A percentile compares a stretch with the other conserved stretches of the same genome.
These are phyloP conservation scores for Candida tibetensis DNA, from an alignment of 805 yeast species.

Conservation along the genomic window DNA sequence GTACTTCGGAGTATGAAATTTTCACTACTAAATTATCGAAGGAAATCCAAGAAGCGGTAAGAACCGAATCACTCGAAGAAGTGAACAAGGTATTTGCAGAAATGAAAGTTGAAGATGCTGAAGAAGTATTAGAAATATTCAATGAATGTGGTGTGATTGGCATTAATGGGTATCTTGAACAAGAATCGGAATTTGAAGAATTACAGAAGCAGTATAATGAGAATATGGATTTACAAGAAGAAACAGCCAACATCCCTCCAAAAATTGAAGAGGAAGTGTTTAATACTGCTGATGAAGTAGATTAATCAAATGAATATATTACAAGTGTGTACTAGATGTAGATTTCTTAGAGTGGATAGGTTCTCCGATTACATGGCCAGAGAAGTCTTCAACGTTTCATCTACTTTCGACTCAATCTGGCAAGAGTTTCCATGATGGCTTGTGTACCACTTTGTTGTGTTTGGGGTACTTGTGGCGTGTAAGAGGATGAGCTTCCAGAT, in stretches of 20 bases:
- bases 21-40: slow-evolving; percentile 55
- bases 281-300: slow-evolving; percentile 14
- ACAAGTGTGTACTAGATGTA: slow-evolving; percentile 1
- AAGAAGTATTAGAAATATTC: slow-evolving; percentile 65
- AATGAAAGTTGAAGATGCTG: slow-evolving; percentile 77
- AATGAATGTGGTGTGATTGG: slow-evolving; percentile 83
- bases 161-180: slow-evolving; percentile 70
- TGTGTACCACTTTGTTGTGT: slow-evolving; percentile 18
- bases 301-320: slow-evolving; percentile 7
- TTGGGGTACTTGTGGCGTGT: slow-evolving; percentile 11
- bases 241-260: slow-evolving; percentile 7
- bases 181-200: slow-evolving; percentile 64
- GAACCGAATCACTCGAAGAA: slow-evolving; percentile 65
- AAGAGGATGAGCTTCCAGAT: slow-evolving; percentile 8
- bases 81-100: slow-evolving; percentile 80
- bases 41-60: slow-evolving; percentile 72
- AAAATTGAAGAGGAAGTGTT: slow-evolving; percentile 10
- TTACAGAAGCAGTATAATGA: slow-evolving; percentile 48
- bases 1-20: slow-evolving; percentile 52
- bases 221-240: slow-evolving; percentile 13
- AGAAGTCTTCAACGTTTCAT: too few species aligned
- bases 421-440: slow-evolving; percentile 36
- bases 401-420: slow-evolving; percentile 32
- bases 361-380: too few species aligned
- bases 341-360: slow-evolving; percentile 1